Conservation (phyloP, 495 filamentous ascomycete species). For the Xylaria scruposa region DNA sequence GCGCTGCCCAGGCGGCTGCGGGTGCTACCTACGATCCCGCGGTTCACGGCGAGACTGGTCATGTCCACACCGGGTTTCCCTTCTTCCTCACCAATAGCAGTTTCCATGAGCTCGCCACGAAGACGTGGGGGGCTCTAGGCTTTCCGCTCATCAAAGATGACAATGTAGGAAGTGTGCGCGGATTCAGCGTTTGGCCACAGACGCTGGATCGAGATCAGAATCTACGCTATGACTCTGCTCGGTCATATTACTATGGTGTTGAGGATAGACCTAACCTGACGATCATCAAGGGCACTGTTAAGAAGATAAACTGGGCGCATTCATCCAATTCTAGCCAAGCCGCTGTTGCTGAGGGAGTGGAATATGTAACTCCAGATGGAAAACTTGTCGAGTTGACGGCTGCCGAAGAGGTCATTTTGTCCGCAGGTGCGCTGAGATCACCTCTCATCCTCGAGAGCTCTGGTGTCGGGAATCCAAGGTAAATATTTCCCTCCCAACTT, state of each 20-base stretch:
- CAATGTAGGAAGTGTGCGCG: constrained; percentile 50
- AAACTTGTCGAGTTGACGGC: constrained; percentile 40
- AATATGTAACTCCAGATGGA: constrained; percentile 40
- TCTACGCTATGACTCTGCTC: constrained; percentile 41
- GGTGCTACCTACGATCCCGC: constrained; percentile 54
- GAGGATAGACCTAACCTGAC: constrained; percentile 44
- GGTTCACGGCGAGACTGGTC: constrained; percentile 55
- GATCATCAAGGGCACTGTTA: constrained; percentile 46
- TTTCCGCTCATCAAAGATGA: constrained; percentile 48
- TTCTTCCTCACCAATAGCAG: constrained; percentile 42
- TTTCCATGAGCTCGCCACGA: constrained; percentile 36
- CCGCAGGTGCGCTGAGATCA: constrained; percentile 54
- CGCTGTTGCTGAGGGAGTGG: constrained; percentile 44
- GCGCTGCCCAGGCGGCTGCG: constrained; percentile 42
- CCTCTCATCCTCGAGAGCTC: constrained; percentile 60
- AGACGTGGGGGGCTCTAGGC: constrained; percentile 41
- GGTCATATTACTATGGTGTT: constrained; percentile 55
- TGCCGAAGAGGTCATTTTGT: constrained; percentile 54
- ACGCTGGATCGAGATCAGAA: constrained; percentile 43
- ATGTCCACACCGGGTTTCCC: constrained; percentile 57
- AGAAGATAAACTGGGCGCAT: constrained; percentile 41
- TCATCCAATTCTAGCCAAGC: constrained; percentile 26
- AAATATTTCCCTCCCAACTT: neutral
- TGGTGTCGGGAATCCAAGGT: constrained; percentile 49
- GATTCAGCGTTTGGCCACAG: constrained; percentile 49